A percentile compares a stretch with the other conserved stretches of the same genome.
Evolutionary conservation across 2,329 filamentous ascomycete species (phyloP).

Genomic region (Cladosporium sp.): DNA sequence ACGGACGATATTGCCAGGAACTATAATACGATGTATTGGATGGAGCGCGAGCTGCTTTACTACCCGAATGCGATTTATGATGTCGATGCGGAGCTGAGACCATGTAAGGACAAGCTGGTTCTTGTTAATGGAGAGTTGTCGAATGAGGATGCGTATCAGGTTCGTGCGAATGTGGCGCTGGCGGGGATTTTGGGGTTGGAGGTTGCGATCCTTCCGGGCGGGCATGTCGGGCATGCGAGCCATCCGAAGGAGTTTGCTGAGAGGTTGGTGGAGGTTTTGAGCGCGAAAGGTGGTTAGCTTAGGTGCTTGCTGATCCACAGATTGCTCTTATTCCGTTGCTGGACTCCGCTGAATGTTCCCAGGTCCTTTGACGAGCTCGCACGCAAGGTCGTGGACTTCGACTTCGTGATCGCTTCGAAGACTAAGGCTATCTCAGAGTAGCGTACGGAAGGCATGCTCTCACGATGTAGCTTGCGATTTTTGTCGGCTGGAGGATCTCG

Average conservation of each 20-base stretch:
- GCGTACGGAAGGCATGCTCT: too few species aligned
- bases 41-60: slow-evolving; percentile 16
- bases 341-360: too few species aligned
- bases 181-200: slow-evolving; percentile 7
- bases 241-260: slow-evolving; percentile 9
- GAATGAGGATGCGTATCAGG: slow-evolving; percentile 14
- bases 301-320: too few species aligned
- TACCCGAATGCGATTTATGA: slow-evolving; percentile 14
- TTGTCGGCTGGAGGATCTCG: neutral
- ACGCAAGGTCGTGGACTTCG: too few species aligned
- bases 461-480: too few species aligned
- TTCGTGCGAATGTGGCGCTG: slow-evolving; percentile 14
- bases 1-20: neutral
- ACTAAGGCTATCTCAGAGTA: too few species aligned
- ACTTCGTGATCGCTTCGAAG: too few species aligned
- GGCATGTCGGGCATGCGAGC: slow-evolving; percentile 13
- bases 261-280: slow-evolving; percentile 9
- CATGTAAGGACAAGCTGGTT: slow-evolving; percentile 14
- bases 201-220: slow-evolving; percentile 10
- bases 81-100: slow-evolving; percentile 11
- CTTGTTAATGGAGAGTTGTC: slow-evolving; percentile 14
- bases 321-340: too few species aligned
- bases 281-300: neutral
- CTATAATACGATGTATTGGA: slow-evolving; percentile 16
- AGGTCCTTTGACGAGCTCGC: too few species aligned